Conservation (phyloP, 2,329 filamentous ascomycete species). For the Calycina marina region DNA sequence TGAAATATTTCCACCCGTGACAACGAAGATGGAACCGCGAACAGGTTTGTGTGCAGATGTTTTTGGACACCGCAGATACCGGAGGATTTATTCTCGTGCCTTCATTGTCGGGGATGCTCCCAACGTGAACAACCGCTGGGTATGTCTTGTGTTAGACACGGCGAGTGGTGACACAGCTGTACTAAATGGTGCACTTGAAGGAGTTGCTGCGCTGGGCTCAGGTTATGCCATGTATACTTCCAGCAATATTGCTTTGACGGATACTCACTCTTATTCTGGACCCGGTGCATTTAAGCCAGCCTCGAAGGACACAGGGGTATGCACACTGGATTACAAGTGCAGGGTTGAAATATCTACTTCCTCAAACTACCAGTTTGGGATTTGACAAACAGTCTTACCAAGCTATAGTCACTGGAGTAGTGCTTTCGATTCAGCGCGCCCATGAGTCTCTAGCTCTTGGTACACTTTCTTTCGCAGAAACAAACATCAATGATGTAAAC, state of each 20-base stretch:
- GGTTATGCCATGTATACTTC: constrained; percentile 63
- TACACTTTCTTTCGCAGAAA: constrained; percentile 53
- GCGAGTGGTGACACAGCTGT: constrained; percentile 80
- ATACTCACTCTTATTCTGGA: constrained; percentile 82
- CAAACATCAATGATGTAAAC: constrained; percentile 57
- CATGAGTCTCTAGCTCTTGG: constrained; percentile 55
- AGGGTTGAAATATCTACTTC: constrained; percentile 86
- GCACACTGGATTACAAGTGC: no score
- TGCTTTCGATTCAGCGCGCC: constrained; percentile 68
- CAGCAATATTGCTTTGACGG: constrained; percentile 75
- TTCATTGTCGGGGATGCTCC: constrained; percentile 67
- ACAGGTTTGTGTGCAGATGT: not conserved
- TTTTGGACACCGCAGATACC: not conserved
- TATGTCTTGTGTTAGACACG: constrained; percentile 78
- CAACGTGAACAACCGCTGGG: constrained; percentile 55
- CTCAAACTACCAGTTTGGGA: constrained; percentile 75
- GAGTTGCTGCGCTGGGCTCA: constrained; percentile 50
- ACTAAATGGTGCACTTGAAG: constrained; percentile 71
- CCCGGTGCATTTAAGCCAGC: constrained; percentile 51
- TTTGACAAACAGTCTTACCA: constrained; percentile 77
- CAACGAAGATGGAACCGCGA: no score
- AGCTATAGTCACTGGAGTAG: constrained; percentile 76
- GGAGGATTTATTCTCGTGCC: constrained; percentile 70
- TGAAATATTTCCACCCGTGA: no score
- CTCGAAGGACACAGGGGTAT: no score